phyloP scores from a whole-genome alignment of 345 rosid genomes.

The Hibiscus mutabilis region DNA sequence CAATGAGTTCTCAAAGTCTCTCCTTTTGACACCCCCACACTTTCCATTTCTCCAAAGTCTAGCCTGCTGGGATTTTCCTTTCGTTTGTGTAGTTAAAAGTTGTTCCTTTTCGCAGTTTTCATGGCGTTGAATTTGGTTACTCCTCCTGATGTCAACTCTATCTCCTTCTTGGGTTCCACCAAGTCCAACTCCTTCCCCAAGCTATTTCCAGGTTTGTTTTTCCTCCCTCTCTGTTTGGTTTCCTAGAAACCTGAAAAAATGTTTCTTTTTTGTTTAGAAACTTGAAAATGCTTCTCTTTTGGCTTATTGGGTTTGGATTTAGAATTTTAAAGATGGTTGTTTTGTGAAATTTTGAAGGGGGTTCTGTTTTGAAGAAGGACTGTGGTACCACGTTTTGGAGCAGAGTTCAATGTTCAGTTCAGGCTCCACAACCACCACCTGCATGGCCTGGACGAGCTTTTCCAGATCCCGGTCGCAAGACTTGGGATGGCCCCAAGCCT shows the following conservation, averaged over 20 bases:
- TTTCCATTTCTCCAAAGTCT: neutral
- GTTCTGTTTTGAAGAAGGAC: slow-evolving; percentile 46
- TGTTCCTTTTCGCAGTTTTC: neutral
- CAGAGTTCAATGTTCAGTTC: slow-evolving; percentile 60
- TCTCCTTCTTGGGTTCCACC: slow-evolving; percentile 59
- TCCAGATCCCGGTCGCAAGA: slow-evolving; percentile 51
- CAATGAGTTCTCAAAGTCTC: neutral
- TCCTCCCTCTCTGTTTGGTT: neutral
- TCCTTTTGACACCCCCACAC: neutral
- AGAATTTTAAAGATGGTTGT: neutral
- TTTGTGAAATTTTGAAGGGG: slow-evolving; percentile 37
- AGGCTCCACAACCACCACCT: slow-evolving; percentile 52
- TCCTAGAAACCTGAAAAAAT: neutral
- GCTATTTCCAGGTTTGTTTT: slow-evolving; percentile 41
- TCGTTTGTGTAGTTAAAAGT: neutral
- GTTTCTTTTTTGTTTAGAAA: slow-evolving; percentile 7
- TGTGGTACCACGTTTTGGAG: slow-evolving; percentile 30
- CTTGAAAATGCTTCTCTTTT: neutral
- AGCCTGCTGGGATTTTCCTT: neutral
- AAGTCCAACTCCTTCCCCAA: slow-evolving; percentile 41
- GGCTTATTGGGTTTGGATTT: slow-evolving; percentile 1
- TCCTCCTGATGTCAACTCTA: slow-evolving; percentile 49
- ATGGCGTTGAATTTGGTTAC: slow-evolving; percentile 72
- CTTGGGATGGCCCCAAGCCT: slow-evolving; percentile 92
- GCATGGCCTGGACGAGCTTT: slow-evolving; percentile 97